These are phyloP conservation scores for Arabidopsis hybrid DNA, from an alignment of 441 rosid genomes.

Conservation along the genomic window DNA sequence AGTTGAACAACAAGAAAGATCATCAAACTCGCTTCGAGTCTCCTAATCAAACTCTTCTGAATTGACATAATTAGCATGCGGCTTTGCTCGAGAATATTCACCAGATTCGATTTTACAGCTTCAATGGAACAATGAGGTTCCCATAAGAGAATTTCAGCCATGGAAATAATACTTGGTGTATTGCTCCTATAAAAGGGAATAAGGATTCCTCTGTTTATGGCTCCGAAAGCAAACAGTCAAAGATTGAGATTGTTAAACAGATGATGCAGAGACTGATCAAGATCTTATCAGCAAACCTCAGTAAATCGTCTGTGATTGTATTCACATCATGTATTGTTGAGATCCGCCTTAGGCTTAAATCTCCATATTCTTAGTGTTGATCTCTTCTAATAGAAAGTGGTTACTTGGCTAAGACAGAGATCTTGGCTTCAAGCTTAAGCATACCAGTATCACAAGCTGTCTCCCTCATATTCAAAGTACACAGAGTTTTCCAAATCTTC, in stretches of 20 bases:
- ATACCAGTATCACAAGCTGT: conserved; percentile 25
- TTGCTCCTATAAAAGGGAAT: not conserved
- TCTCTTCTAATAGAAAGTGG: not conserved
- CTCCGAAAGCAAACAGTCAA: not conserved
- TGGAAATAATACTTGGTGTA: not conserved
- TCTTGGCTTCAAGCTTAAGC: conserved; percentile 25
- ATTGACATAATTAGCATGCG: not conserved
- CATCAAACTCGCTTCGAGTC: not conserved
- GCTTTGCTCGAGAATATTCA: not conserved
- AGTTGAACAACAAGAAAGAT: not conserved
- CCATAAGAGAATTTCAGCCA: not conserved
- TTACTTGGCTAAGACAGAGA: not conserved
- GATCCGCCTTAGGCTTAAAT: conserved; percentile 14
- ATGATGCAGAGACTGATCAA: not conserved
- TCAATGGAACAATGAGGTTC: not conserved
- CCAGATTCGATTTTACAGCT: not conserved
- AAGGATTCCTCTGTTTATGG: not conserved
- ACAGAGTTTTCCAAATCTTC: conserved; percentile 30
- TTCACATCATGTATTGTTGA: too few species aligned
- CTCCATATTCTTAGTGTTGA: conserved; percentile 4
- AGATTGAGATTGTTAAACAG: not conserved
- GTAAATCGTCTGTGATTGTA: too few species aligned
- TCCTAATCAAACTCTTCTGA: not conserved
- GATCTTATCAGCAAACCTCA: not conserved
- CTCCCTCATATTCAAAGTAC: conserved; percentile 24